phyloP scores from a whole-genome alignment of 1,284 basidiomycete genomes.

The Amylostereum areolatum region DNA sequence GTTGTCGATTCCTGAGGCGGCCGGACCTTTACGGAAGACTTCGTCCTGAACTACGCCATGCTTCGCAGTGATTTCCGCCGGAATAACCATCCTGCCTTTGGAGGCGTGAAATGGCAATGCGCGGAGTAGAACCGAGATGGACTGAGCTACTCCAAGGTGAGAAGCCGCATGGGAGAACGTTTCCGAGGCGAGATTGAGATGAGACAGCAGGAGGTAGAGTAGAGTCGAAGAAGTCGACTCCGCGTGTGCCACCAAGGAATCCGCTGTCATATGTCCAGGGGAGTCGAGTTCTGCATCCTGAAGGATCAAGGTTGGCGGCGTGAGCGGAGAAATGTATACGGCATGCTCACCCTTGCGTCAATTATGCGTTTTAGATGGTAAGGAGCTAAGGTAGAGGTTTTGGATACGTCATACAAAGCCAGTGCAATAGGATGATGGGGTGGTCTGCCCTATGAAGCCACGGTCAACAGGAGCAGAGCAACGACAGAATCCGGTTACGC shows the following conservation, averaged over 20 bases:
- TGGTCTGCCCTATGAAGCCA: slow-evolving; percentile 52
- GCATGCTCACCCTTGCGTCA: slow-evolving; percentile 69
- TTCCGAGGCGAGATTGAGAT: slow-evolving; percentile 58
- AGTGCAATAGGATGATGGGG: slow-evolving; percentile 82
- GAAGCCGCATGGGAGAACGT: slow-evolving; percentile 75
- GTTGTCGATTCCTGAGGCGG: slow-evolving; percentile 59
- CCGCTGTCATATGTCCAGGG: slow-evolving; percentile 65
- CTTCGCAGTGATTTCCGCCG: slow-evolving; percentile 77
- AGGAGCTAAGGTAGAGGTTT: slow-evolving; percentile 44
- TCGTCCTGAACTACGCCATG: slow-evolving; percentile 85
- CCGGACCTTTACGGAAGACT: slow-evolving; percentile 67
- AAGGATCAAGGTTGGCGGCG: slow-evolving; percentile 5
- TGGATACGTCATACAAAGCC: slow-evolving; percentile 60
- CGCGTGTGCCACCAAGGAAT: slow-evolving; percentile 65
- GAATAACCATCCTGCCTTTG: slow-evolving; percentile 74
- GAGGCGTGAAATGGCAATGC: slow-evolving; percentile 73
- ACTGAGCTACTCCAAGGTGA: slow-evolving; percentile 70
- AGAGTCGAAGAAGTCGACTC: slow-evolving; percentile 78
- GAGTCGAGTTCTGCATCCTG: slow-evolving; percentile 73
- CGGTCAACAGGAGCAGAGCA: slow-evolving; percentile 13
- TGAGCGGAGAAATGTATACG: background rate
- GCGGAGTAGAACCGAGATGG: slow-evolving; percentile 68
- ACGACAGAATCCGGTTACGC: slow-evolving; percentile 22
- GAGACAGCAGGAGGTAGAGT: slow-evolving; percentile 73
- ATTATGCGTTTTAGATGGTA: slow-evolving; percentile 85